Evolutionary conservation across 1,284 basidiomycete genomes (phyloP).

Genomic region (Sanghuangporus sanghuang): DNA sequence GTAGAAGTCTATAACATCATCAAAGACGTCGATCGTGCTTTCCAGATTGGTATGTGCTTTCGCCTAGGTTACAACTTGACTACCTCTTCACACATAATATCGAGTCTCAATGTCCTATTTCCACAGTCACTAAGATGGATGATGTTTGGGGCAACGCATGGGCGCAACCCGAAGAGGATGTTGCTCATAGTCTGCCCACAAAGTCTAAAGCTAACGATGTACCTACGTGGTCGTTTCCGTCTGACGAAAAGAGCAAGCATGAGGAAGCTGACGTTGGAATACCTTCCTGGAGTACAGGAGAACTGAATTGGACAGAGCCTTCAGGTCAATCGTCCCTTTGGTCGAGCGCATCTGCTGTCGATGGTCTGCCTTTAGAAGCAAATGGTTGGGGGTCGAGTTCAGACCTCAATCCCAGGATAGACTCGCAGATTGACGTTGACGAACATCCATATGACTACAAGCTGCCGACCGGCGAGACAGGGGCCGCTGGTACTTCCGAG

Average conservation of each 20-base stretch:
- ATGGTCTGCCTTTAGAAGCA: background rate
- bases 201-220: conserved; percentile 2
- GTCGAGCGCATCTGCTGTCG: conserved; percentile 5
- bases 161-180: conserved; percentile 14
- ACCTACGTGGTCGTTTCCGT: background rate
- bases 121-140: conserved; percentile 10
- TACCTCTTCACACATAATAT: background rate
- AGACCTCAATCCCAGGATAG: background rate
- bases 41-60: background rate
- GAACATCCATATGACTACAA: background rate
- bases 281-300: conserved; percentile 16
- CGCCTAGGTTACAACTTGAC: background rate
- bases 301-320: conserved; percentile 14
- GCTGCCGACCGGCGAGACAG: background rate
- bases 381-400: conserved; percentile 4
- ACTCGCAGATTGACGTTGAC: background rate
- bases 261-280: conserved; percentile 16
- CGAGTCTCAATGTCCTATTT: background rate
- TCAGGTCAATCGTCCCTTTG: conserved; percentile 13
- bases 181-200: background rate
- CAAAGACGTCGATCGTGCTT: background rate
- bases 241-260: background rate
- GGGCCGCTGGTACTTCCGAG: background rate
- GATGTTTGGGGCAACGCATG: conserved; percentile 18
- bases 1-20: background rate